Evolutionary conservation across 345 rosid species (phyloP), one percentile per base, ranked within the genome.

Genomic region (Linum tenue): DNA sequence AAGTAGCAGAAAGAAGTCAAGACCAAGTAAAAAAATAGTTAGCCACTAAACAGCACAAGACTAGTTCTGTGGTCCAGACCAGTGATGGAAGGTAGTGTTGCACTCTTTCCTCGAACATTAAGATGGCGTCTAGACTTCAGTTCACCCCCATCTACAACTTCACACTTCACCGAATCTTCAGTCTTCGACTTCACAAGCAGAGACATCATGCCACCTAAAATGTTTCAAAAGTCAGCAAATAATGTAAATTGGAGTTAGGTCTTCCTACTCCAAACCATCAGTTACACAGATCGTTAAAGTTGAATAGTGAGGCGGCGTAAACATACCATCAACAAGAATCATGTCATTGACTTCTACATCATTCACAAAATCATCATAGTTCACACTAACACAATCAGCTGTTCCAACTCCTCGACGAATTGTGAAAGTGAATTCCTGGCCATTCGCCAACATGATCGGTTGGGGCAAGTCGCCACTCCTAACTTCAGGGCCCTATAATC

Each of bases 391-490:
- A 78, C 96, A 85, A 63, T 72, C 95, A 39, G 82, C 74, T 55
- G 87, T 88, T 59, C 96, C 92, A 75, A 90, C 88, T 58, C 99
- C 97, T 80, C 99, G 83, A 67, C 68, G 81, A 38, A 83, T 91
- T 0, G 99, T 94, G 82, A 94, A 94, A 70, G 92, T 94, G 74
- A 90, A 94, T 69, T 88, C 97, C 78, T 94, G 99, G 59, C 99
- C 96, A 1, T 84, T 64, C 36, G 74, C 39, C 71, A 94, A 73
- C 66, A 39, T 82, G 59, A 88, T 83, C 63, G 97, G 96, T 66
- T 90, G 97, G 0, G 96, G 99, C 81, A 94, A 77, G 89, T 94
- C 99, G 35, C 99, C 97, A 70, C 99, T 90, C 83, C 99, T 84
- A 63, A 90, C 99, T 75, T 94, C 97, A 38, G 99, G 99, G 38